Conservation (phyloP, 768 basidiomycete species). For the Chalciporus sphaerocephalus region DNA sequence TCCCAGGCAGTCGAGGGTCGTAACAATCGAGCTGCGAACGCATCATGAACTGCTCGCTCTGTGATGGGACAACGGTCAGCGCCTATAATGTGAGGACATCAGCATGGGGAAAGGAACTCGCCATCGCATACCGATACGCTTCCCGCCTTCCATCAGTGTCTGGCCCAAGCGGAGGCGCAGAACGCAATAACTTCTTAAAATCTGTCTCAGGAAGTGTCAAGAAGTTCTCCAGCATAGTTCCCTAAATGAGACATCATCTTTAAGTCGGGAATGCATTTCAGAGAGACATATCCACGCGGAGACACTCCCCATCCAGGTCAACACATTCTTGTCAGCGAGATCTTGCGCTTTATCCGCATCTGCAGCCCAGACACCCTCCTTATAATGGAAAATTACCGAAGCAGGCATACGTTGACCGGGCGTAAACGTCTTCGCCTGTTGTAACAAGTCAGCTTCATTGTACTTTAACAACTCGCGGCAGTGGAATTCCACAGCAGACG, state of each 20-base stretch:
- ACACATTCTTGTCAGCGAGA: constrained; percentile 57
- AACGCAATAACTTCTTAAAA: constrained; percentile 55
- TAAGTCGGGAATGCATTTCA: too few relatives aligned
- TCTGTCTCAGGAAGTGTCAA: constrained; percentile 63
- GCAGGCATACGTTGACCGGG: constrained; percentile 75
- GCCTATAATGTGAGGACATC: not conserved
- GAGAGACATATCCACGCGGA: too few relatives aligned
- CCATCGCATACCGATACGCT: constrained; percentile 85
- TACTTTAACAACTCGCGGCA: not conserved
- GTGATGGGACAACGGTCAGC: not conserved
- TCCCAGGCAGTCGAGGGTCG: constrained; percentile 77
- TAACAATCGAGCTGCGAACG: constrained; percentile 92
- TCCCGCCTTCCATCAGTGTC: constrained; percentile 45
- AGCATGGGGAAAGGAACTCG: too few relatives aligned
- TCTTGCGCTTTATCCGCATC: constrained; percentile 49
- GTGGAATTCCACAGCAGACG: too few relatives aligned
- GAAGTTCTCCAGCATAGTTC: constrained; percentile 84
- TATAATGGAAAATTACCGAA: constrained; percentile 60
- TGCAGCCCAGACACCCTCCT: constrained; percentile 63
- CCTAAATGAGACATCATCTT: constrained; percentile 44
- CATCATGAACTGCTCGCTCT: constrained; percentile 66
- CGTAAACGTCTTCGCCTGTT: constrained; percentile 61
- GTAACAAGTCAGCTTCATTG: not conserved
- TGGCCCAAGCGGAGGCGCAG: constrained; percentile 24
- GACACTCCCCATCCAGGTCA: constrained; percentile 64